Conservation (phyloP, 2,329 filamentous ascomycete species). For the Rosellinia necatrix region DNA sequence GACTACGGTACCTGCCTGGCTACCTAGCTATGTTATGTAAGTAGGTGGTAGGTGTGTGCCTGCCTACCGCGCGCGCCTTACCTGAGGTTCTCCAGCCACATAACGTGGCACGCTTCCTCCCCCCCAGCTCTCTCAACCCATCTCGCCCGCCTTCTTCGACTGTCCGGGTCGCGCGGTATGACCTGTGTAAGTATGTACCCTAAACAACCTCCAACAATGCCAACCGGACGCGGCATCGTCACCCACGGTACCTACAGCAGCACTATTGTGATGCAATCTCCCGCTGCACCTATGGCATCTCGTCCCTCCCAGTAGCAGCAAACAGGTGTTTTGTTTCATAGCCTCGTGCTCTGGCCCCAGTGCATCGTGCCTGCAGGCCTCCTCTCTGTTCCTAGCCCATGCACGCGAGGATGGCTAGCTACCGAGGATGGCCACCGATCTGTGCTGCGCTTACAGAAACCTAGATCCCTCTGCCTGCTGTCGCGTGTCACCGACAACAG, state of each 20-base stretch:
- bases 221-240: no score
- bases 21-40: no score
- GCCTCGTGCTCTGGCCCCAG: constrained; percentile 19
- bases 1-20: no score
- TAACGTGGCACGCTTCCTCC: no score
- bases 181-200: no score
- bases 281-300: constrained; percentile 22
- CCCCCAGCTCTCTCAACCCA: no score
- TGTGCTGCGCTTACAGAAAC: constrained; percentile 22
- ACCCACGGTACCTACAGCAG: not conserved
- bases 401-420: constrained; percentile 24
- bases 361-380: constrained; percentile 17
- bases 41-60: no score
- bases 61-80: no score
- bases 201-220: no score
- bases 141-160: no score
- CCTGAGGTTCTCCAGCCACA: no score
- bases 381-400: constrained; percentile 17
- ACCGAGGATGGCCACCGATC: constrained; percentile 29
- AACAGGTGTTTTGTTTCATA: constrained; percentile 25
- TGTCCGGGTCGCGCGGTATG: no score
- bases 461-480: constrained; percentile 29
- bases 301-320: constrained; percentile 9
- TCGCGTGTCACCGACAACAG: constrained; percentile 30
- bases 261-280: constrained; percentile 6